Evolutionary conservation across 495 filamentous ascomycete genomes (phyloP).

Genomic region (Friedmanniomyces endolithicus): DNA sequence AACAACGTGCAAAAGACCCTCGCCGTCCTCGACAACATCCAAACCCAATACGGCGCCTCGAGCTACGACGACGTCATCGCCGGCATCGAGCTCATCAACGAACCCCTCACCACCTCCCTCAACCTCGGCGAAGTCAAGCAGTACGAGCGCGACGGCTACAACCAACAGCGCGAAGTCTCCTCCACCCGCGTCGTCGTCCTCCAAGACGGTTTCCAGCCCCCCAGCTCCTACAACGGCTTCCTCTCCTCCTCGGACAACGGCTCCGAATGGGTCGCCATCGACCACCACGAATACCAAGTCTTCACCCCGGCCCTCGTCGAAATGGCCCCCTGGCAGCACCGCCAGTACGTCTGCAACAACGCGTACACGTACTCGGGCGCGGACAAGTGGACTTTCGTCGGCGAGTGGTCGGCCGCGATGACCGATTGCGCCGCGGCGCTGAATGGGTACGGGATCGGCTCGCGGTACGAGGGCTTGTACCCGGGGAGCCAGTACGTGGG

Average conservation of each 20-base stretch:
- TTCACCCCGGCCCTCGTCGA: slow-evolving; percentile 30
- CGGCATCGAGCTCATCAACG: slow-evolving; percentile 61
- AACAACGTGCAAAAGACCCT: slow-evolving; percentile 46
- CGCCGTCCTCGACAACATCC: slow-evolving; percentile 44
- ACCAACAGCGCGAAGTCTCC: slow-evolving; percentile 38
- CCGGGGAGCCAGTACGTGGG: slow-evolving; percentile 29
- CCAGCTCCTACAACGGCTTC: slow-evolving; percentile 33
- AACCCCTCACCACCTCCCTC: slow-evolving; percentile 43
- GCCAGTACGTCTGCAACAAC: slow-evolving; percentile 34
- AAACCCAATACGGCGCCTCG: slow-evolving; percentile 42
- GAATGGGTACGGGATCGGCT: slow-evolving; percentile 53
- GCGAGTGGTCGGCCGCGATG: slow-evolving; percentile 50
- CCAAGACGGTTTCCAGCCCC: slow-evolving; percentile 52
- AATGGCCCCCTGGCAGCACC: slow-evolving; percentile 31
- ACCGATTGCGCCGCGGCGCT: slow-evolving; percentile 66
- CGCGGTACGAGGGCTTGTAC: slow-evolving; percentile 48
- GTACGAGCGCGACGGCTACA: slow-evolving; percentile 54
- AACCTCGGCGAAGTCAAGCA: slow-evolving; percentile 41
- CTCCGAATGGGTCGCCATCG: slow-evolving; percentile 33
- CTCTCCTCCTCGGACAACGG: slow-evolving; percentile 31
- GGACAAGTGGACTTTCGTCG: slow-evolving; percentile 38
- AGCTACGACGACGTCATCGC: slow-evolving; percentile 51
- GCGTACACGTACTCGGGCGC: slow-evolving; percentile 27
- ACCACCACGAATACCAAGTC: slow-evolving; percentile 42
- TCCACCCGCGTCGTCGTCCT: slow-evolving; percentile 49